Evolutionary conservation across 805 yeast species (phyloP).

Genomic region (Candida schatavii): DNA sequence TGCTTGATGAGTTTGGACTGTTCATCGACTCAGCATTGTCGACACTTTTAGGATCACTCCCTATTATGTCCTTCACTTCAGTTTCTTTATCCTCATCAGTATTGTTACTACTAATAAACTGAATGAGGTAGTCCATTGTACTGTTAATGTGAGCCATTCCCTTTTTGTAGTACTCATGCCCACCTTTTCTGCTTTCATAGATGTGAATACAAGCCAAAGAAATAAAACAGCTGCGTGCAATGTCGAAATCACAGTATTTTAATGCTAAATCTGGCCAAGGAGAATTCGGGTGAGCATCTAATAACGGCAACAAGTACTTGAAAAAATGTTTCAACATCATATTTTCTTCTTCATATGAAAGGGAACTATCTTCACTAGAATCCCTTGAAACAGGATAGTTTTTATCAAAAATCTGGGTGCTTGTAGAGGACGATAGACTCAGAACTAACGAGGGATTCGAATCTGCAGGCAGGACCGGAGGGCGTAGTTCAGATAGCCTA

Average conservation of each 20-base stretch:
- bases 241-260: conserved; percentile 54
- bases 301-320: conserved; percentile 47
- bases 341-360: conserved; percentile 48
- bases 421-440: not conserved
- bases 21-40: too few species aligned
- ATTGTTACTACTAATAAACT: conserved; percentile 27
- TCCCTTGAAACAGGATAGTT: conserved; percentile 1
- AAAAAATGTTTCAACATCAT: conserved; percentile 56
- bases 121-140: conserved; percentile 54
- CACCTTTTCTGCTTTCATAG: conserved; percentile 51
- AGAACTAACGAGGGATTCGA: too few species aligned
- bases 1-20: too few species aligned
- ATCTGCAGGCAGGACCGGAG: too few species aligned
- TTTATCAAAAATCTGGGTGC: conserved; percentile 4
- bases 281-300: conserved; percentile 59
- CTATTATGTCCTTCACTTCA: not conserved
- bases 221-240: conserved; percentile 56
- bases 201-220: conserved; percentile 56
- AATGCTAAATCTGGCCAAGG: conserved; percentile 63
- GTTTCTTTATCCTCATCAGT: not conserved
- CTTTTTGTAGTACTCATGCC: conserved; percentile 47
- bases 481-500: too few species aligned
- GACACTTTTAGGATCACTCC: too few species aligned
- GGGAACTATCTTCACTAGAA: conserved; percentile 4
- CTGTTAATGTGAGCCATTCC: conserved; percentile 55